A percentile compares a stretch with the other conserved stretches of the same genome.
phyloP scores from a whole-genome alignment of 805 yeast genomes.

The Wickerhamiella parazyma region DNA sequence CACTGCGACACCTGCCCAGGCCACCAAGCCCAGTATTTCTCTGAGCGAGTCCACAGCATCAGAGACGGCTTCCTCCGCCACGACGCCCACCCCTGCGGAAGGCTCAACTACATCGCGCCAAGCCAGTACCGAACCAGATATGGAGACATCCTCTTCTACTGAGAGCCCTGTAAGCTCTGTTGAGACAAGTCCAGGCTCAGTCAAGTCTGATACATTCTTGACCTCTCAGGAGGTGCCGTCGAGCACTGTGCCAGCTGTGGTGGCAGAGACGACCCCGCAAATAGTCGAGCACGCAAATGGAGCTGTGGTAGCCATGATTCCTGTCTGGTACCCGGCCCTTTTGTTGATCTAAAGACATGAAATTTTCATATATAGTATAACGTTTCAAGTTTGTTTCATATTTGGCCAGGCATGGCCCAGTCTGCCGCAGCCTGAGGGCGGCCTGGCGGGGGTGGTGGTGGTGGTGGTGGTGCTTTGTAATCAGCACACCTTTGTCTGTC shows the following conservation, averaged over 20 bases:
- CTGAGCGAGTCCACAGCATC: too few relatives aligned
- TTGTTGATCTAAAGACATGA: background rate
- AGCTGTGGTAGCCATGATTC: background rate
- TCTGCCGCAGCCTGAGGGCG: background rate
- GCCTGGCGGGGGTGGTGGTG: too few relatives aligned
- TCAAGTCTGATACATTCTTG: too few relatives aligned
- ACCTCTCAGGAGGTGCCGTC: background rate
- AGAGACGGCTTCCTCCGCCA: background rate
- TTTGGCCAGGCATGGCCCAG: background rate
- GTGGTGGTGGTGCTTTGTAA: too few relatives aligned
- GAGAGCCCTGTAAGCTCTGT: background rate
- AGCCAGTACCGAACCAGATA: background rate
- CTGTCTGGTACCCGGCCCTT: background rate
- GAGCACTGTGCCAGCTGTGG: background rate
- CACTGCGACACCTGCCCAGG: background rate
- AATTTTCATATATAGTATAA: background rate
- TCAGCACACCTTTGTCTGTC: constrained; percentile 1
- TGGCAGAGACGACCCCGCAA: background rate
- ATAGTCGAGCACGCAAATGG: background rate
- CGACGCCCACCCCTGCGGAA: background rate
- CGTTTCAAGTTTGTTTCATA: background rate
- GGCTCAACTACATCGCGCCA: too few relatives aligned
- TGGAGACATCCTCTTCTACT: background rate
- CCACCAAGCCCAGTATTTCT: too few relatives aligned
- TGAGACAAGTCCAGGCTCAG: background rate